A percentile compares a stretch with the other conserved stretches of the same genome.
Evolutionary conservation across 495 filamentous ascomycete species (phyloP).

Genomic region (Lentithecium fluviatile): DNA sequence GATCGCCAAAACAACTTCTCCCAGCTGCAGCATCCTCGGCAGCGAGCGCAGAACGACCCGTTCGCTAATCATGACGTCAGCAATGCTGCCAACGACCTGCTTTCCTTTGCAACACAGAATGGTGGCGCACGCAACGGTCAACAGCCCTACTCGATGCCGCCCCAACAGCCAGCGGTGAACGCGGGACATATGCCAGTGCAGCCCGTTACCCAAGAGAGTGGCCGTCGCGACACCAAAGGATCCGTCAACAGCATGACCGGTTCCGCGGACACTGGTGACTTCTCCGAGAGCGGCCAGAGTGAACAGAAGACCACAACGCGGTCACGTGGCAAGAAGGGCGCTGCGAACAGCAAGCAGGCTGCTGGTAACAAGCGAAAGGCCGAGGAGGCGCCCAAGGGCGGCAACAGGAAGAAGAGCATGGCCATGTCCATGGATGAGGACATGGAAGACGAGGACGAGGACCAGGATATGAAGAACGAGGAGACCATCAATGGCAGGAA

Average conservation of each 20-base stretch:
- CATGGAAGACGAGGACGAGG: conserved; percentile 51
- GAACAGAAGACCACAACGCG: conserved; percentile 67
- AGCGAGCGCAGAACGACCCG: conserved; percentile 50
- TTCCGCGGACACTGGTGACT: conserved; percentile 65
- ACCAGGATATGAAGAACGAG: conserved; percentile 47
- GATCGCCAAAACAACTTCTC: conserved; percentile 40
- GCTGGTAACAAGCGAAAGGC: conserved; percentile 73
- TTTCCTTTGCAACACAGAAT: conserved; percentile 79
- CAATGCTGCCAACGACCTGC: conserved; percentile 93
- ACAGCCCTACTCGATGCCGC: conserved; percentile 54
- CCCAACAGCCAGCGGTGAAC: conserved; percentile 46
- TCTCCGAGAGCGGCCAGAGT: conserved; percentile 66
- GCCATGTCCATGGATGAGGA: conserved; percentile 42
- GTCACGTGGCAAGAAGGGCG: conserved; percentile 62
- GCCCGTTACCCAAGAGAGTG: conserved; percentile 36
- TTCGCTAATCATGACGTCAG: conserved; percentile 86
- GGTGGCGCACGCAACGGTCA: conserved; percentile 48
- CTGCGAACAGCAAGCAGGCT: conserved; percentile 48
- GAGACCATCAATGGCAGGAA: conserved; percentile 60
- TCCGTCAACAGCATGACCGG: conserved; percentile 47
- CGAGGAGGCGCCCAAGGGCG: conserved; percentile 68
- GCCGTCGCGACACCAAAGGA: conserved; percentile 44
- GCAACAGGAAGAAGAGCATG: conserved; percentile 66
- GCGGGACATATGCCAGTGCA: conserved; percentile 35
- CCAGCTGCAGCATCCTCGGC: conserved; percentile 49